phyloP scores from a whole-genome alignment of 108 stramenopile species.

The Poteriospumella lacustris region DNA sequence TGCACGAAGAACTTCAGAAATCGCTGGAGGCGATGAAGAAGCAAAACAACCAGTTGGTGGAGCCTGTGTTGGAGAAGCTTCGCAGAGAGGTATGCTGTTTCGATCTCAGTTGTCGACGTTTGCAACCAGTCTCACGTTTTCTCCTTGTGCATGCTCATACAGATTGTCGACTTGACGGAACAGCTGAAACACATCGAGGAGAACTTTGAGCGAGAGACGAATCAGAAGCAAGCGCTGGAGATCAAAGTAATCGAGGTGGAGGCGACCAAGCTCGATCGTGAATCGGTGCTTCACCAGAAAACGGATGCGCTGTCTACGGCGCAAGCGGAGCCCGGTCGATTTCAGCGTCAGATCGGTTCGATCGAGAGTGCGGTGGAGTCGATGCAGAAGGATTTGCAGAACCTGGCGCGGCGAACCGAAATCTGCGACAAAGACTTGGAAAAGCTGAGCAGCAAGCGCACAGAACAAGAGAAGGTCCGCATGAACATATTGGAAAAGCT shows the following conservation, averaged over 20 bases:
- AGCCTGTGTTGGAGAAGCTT: conserved; percentile 40
- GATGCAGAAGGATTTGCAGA: background rate
- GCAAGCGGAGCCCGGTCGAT: conserved; percentile 10
- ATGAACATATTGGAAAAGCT: background rate
- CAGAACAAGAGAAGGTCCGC: background rate
- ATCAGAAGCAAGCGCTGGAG: background rate
- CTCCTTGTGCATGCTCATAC: background rate
- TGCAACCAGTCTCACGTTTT: background rate
- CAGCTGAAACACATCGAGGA: conserved; percentile 4
- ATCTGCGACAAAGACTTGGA: conserved; percentile 31
- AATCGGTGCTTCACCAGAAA: background rate
- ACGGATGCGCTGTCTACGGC: background rate
- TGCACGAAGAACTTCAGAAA: conserved; percentile 25
- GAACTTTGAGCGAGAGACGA: background rate
- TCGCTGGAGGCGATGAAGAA: conserved; percentile 35
- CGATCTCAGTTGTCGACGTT: background rate
- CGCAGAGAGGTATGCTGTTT: background rate
- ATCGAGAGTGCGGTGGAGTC: background rate
- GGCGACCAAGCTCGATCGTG: background rate
- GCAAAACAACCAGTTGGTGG: conserved; percentile 49
- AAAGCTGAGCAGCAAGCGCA: background rate
- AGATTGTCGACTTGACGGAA: conserved; percentile 1
- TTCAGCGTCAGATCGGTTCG: background rate
- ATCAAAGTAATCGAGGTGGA: background rate
- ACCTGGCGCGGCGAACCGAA: background rate